Evolutionary conservation across 106 monocot species (phyloP), one percentile per base, ranked within the genome.

Genomic region (Dendrobium huoshanense): DNA sequence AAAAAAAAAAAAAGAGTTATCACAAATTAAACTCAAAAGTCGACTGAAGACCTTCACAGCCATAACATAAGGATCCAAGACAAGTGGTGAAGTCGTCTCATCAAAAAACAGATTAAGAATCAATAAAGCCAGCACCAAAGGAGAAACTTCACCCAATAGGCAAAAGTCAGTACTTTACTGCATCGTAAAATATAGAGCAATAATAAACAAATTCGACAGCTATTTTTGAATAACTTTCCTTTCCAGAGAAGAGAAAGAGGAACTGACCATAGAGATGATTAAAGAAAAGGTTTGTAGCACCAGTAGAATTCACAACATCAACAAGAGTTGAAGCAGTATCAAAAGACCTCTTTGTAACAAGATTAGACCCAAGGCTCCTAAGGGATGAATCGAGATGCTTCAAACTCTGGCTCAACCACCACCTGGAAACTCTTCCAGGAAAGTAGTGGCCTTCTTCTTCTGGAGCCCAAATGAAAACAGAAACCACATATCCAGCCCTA

Each of bases 371-470:
- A 29, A 96, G 88, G 75, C 87, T 88, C 59, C 82, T 83, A 45
- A 96, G 86, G 17, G 96, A 94, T 40, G 83, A 87, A 44, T 90
- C 93, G 4, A 96, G 85, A 59, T 94, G 90, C 41, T 15, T 31
- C 9, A 96, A 81, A 82, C 92, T 92, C 77, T 96, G 90, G 81
- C 88, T 85, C 18, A 96, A 85, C 96, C 96, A 96, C 96, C 94
- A 96, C 67, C 96, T 74, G 0, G 96, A 96, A 22, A 94, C 96
- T n/a, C 94, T 85, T 17, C 96, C 96, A 0, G 96, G 96, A 77
- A 90, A 89, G 81, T 79, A 96, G 16, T 82, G 83, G 6, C 92
- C 96, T 31, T 96, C 96, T 65, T 96, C 96, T 55, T 94, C 92
- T 1, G 96, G 96, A 0, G 94, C 88, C 96, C 96, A 96, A 2